Base-by-base conservation (phyloP, 2,329 filamentous ascomycete species). In the Penicillium occitanis region DNA sequence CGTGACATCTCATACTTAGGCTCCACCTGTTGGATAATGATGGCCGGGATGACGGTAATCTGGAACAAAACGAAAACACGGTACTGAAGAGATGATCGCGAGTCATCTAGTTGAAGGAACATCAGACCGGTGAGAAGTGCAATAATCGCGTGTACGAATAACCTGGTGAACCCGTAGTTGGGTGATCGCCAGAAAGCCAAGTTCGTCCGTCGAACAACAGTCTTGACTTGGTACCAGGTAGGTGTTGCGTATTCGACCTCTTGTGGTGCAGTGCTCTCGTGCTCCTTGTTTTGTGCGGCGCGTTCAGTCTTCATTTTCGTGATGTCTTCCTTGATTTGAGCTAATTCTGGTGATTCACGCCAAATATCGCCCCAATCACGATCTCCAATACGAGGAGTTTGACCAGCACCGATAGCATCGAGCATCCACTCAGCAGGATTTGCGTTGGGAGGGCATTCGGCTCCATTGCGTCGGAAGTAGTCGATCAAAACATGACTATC, bases 21-120 rank as follows among this genome's bases (percentile, higher is more conserved):
- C 77, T 96, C 90, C 63, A 96, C 90, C 73, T 96, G 92, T 0
- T 89, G 88, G 65, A 96, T 87, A 76, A 96, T 92, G 35, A 96
- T 83, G 0, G 91, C 91, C 0, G 92, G 92, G 30, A 97, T 84
- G 25, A 96, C 91, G 0, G 91, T 80, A 61, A 93, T 87, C 76
- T 96, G 92, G 86, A 97, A 97, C 76, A 95, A 91, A 77, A 94
- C 87, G 78, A 97, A 97, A 68, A 97, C 86, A 67, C 90, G 89
- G 81, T 95, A 91, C 77, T 97, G 93, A 4, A 97, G 84, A 1
- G 90, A 91, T 0, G 89, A 81, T 10, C 90, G 86, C 2, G 90
- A 92, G 72, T 93, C 80, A 73, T 94, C 88, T 8, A 96, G 86
- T 68, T 92, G 86, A 58, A 96, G 82, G 76, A 90, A 97, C 40